Evolutionary conservation across 1,139 yeast genomes (phyloP), one percentile per base, ranked within the genome.

Genomic region (Pneumocystis wakefieldiae): DNA sequence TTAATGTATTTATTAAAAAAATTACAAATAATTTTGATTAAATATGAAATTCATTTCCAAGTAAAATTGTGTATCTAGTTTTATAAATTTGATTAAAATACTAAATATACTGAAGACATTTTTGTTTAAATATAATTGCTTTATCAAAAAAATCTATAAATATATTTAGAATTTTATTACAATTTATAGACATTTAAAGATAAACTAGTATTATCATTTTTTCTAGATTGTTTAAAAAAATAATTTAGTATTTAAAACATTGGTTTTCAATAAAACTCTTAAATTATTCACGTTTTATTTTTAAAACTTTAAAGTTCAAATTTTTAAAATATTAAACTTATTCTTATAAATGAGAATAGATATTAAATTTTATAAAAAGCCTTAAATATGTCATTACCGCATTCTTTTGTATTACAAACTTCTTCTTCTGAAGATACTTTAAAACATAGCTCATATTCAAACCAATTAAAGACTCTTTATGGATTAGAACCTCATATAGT

Each of bases 401-500:
- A 48, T 48, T 48, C 55, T 24, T 48, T 29, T 48, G n/a, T 19
- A 48, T 24, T 29, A 14, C 32, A 48, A 24, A 6, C 24, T 42
- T 7, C 53, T 42, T 7, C 53, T 37, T 15, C n/a, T 24, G 29
- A 19, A 19, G 19, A 48, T 10, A 3, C 12, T 48, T 24, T 8
- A 24, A 10, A 19, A 24, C 19, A 48, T 48, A 48, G 19, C 14
- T 48, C 32, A 48, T 48, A 48, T 61, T n/a, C 37, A 28, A 62
- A 29, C 29, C 55, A 41, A 24, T 36, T 59, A 37, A 35, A 53
- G 28, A 41, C 61, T 15, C 62, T 62, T 24, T 24, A 59, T 59
- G 59, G 48, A 14, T 14, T 37, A 19, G 61, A 58, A 3, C 36
- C 64, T 58, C 60, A 61, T 14, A 57, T 61, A 15, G 60, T 63